Evolutionary conservation across 2,329 filamentous ascomycete species (phyloP).

Genomic region (Calcarisporium arbuscula): DNA sequence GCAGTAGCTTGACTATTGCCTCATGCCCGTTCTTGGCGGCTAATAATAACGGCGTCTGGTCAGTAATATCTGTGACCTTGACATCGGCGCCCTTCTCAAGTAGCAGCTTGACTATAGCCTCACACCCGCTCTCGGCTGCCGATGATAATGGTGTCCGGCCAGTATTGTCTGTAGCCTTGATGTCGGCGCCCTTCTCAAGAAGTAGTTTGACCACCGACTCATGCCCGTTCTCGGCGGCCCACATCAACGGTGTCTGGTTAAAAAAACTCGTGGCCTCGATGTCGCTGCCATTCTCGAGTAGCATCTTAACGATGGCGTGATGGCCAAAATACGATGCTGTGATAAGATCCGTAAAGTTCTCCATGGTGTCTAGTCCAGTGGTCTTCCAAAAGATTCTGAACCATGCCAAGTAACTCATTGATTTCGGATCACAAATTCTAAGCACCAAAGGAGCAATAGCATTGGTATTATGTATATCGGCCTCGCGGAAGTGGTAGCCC

Average conservation of each 20-base stretch:
- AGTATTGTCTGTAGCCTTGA: not conserved
- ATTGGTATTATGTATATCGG: constrained; percentile 1
- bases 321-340: not conserved
- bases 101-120: constrained; percentile 4
- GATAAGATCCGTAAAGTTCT: constrained; percentile 5
- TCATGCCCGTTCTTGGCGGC: constrained; percentile 8
- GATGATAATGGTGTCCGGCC: constrained; percentile 1
- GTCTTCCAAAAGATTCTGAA: constrained; percentile 1
- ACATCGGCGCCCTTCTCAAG: constrained; percentile 7
- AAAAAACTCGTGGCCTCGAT: not conserved
- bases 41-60: constrained; percentile 3
- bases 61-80: constrained; percentile 2
- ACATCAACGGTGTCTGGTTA: constrained; percentile 4
- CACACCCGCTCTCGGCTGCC: constrained; percentile 5
- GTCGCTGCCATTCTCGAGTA: constrained; percentile 1
- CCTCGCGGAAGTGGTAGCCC: constrained; percentile 8
- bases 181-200: not conserved
- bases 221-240: constrained; percentile 1
- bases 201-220: not conserved
- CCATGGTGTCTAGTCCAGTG: not conserved
- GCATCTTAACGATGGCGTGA: not conserved
- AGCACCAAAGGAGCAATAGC: constrained; percentile 7
- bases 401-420: constrained; percentile 6
- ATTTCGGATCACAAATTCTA: constrained; percentile 10
- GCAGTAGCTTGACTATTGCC: constrained; percentile 3